phyloP scores from a whole-genome alignment of 1,139 yeast species.

The Wickerhamiella infanticola region DNA sequence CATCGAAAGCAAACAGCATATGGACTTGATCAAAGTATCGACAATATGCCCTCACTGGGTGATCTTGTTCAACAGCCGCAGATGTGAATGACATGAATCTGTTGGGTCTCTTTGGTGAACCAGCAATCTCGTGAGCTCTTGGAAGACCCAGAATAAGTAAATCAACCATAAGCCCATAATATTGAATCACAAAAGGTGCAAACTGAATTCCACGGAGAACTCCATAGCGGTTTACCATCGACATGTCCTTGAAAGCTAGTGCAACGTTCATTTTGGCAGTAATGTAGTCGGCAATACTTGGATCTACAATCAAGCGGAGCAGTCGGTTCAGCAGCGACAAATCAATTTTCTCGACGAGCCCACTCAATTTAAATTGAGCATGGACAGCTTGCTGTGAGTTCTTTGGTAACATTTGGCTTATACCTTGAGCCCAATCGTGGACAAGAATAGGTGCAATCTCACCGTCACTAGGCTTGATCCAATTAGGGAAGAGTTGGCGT shows the following conservation, averaged over 20 bases:
- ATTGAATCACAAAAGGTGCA: slow-evolving; percentile 78
- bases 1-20: slow-evolving; percentile 59
- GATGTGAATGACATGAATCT: slow-evolving; percentile 59
- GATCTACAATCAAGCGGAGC: slow-evolving; percentile 67
- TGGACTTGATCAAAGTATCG: slow-evolving; percentile 75
- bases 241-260: slow-evolving; percentile 86
- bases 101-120: slow-evolving; percentile 52
- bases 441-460: slow-evolving; percentile 87
- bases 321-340: slow-evolving; percentile 72
- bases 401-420: slow-evolving; percentile 36
- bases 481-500: slow-evolving; percentile 76
- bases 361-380: slow-evolving; percentile 56
- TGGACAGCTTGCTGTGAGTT: slow-evolving; percentile 37
- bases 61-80: slow-evolving; percentile 39
- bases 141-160: slow-evolving; percentile 69
- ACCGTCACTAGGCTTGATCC: slow-evolving; percentile 91
- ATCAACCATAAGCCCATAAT: slow-evolving; percentile 76
- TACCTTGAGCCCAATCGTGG: slow-evolving; percentile 93
- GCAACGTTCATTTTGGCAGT: slow-evolving; percentile 81
- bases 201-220: slow-evolving; percentile 78
- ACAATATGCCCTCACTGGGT: slow-evolving; percentile 68
- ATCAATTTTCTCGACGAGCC: slow-evolving; percentile 73
- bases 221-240: slow-evolving; percentile 80
- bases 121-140: slow-evolving; percentile 79
- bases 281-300: slow-evolving; percentile 87